Percentiles rank a stretch among this genome's conserved stretches.
phyloP scores from a whole-genome alignment of 345 rosid genomes.

The Syzygium oleosum region DNA sequence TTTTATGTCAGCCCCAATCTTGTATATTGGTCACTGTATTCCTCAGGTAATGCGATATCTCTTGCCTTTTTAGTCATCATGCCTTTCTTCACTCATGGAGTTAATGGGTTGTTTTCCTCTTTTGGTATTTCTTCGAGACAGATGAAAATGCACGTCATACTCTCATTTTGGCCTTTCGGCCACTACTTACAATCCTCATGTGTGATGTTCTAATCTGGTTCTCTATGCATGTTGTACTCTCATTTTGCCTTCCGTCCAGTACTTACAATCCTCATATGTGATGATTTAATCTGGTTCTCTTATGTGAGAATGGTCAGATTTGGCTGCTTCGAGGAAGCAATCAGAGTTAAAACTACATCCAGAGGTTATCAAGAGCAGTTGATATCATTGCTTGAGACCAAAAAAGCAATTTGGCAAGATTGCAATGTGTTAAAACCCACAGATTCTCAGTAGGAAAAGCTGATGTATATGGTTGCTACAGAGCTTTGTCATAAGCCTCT shows the following conservation, averaged over 20 bases:
- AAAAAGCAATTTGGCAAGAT: neutral
- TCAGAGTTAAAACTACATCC: neutral
- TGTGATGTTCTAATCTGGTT: neutral
- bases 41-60: constrained; percentile 57
- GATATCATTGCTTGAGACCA: neutral
- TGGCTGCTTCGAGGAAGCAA: neutral
- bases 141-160: neutral
- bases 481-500: neutral
- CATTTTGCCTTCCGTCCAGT: neutral
- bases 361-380: neutral
- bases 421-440: neutral
- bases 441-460: neutral
- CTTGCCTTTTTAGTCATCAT: neutral
- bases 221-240: neutral
- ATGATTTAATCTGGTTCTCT: neutral
- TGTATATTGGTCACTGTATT: constrained; percentile 43
- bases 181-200: neutral
- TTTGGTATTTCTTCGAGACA: neutral
- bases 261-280: neutral
- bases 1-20: constrained; percentile 37
- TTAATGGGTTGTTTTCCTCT: neutral
- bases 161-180: neutral
- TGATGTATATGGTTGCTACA: neutral
- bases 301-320: neutral
- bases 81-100: neutral